Percentiles rank a stretch among this genome's conserved stretches.
These are phyloP conservation scores for Nakazawaea anatomiae DNA, from an alignment of 805 yeast genomes.

Conservation along the genomic window DNA sequence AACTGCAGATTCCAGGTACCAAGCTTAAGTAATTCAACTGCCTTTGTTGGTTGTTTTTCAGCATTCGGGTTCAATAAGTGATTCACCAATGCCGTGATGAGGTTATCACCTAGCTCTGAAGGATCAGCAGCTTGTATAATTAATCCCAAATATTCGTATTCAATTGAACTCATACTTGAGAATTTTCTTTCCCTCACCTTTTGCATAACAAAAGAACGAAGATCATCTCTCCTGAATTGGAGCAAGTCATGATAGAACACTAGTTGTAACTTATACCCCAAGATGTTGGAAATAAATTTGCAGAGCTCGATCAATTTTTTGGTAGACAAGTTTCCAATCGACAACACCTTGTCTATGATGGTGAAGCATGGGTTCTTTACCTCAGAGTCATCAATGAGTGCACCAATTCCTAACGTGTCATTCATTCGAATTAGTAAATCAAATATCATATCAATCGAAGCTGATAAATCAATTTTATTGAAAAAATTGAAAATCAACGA, in stretches of 20 bases:
- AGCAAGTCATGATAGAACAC: slow-evolving; percentile 7
- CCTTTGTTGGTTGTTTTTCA: slow-evolving; percentile 6
- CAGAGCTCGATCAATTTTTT: slow-evolving; percentile 3
- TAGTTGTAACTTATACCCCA: slow-evolving; percentile 7
- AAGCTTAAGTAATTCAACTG: slow-evolving; percentile 2
- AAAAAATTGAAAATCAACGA: background rate
- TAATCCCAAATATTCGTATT: slow-evolving; percentile 2
- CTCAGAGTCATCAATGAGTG: slow-evolving; percentile 9
- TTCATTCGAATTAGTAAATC: slow-evolving; percentile 4
- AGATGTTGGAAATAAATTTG: slow-evolving; percentile 9
- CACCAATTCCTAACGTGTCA: slow-evolving; percentile 7
- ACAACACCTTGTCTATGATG: background rate
- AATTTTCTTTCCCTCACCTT: slow-evolving; percentile 3
- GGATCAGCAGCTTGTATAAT: background rate
- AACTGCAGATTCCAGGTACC: slow-evolving; percentile 2
- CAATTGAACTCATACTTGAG: background rate
- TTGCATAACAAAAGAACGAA: slow-evolving; percentile 3
- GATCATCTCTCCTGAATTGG: background rate
- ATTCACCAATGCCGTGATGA: background rate
- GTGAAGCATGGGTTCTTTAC: slow-evolving; percentile 3
- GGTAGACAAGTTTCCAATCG: background rate
- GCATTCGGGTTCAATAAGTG: slow-evolving; percentile 4
- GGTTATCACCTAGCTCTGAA: background rate
- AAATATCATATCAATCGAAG: background rate
- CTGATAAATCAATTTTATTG: background rate